phyloP scores from a whole-genome alignment of 371 early-diverging fungal species.

The Neoconidiobolus thromboides region DNA sequence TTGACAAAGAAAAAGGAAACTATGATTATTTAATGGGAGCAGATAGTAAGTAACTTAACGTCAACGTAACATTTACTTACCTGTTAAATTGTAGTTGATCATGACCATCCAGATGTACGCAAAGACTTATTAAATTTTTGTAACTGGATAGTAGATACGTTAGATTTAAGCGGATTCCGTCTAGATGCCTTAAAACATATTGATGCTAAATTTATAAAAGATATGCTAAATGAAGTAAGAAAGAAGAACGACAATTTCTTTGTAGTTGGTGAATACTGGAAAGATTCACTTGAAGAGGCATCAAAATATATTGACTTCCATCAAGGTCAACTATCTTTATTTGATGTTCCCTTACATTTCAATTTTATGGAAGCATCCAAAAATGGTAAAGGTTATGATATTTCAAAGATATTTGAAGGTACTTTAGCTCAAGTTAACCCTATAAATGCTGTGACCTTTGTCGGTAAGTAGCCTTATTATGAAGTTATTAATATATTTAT shows the following conservation, averaged over 20 bases:
- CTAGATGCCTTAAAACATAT: conserved; percentile 22
- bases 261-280: conserved; percentile 18
- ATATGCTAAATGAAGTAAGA: conserved; percentile 13
- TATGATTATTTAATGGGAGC: conserved; percentile 22
- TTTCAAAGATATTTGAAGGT: conserved; percentile 16
- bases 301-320: conserved; percentile 9
- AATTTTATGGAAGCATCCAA: conserved; percentile 14
- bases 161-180: conserved; percentile 18
- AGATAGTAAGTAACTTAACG: conserved; percentile 8
- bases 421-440: conserved; percentile 10
- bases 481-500: not conserved
- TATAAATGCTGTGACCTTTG: conserved; percentile 9
- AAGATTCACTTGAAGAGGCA: conserved; percentile 12
- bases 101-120: conserved; percentile 15
- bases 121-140: conserved; percentile 17
- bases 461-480: not conserved
- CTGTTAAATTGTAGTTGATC: conserved; percentile 8
- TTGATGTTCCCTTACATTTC: conserved; percentile 19
- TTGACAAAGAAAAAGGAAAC: conserved; percentile 21
- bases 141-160: conserved; percentile 16
- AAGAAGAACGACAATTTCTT: conserved; percentile 13
- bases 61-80: too few species aligned
- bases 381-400: conserved; percentile 12
- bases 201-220: conserved; percentile 14
- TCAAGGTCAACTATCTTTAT: conserved; percentile 12